Conservation (phyloP, 768 basidiomycete genomes). For the Naganishia randhawae region DNA sequence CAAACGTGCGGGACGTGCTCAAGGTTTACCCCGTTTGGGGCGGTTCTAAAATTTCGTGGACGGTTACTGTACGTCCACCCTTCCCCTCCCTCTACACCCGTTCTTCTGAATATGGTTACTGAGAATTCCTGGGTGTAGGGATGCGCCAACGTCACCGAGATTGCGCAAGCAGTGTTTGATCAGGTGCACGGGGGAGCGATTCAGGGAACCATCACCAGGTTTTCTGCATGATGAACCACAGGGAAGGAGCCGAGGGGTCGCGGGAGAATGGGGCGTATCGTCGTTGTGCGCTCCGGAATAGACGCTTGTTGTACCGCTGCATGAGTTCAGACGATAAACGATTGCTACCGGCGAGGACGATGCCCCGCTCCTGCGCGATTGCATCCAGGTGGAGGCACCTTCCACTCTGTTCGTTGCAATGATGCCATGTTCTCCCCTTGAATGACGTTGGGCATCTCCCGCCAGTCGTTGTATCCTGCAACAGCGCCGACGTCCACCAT, state of each 20-base stretch:
- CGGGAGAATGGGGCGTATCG: not conserved
- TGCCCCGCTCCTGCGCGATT: too few relatives aligned
- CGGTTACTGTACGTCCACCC: constrained; percentile 6
- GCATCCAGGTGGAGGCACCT: too few relatives aligned
- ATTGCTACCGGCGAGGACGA: too few relatives aligned
- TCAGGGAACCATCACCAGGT: constrained; percentile 23
- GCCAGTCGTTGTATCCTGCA: too few relatives aligned
- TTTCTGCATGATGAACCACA: not conserved
- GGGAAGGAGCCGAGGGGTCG: not conserved
- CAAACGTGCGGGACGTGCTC: constrained; percentile 29
- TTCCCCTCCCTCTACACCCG: not conserved
- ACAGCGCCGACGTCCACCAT: constrained; percentile 33
- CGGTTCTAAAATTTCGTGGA: constrained; percentile 32
- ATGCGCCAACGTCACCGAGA: constrained; percentile 29
- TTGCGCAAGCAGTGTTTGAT: constrained; percentile 23
- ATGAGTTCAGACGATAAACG: too few relatives aligned
- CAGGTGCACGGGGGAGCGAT: constrained; percentile 25
- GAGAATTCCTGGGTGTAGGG: constrained; percentile 2
- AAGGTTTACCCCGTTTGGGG: constrained; percentile 20
- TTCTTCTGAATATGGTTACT: not conserved
- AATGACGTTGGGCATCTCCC: too few relatives aligned
- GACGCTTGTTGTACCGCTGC: too few relatives aligned
- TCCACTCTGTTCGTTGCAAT: too few relatives aligned
- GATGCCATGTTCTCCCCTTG: too few relatives aligned
- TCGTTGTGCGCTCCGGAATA: too few relatives aligned